phyloP scores from a whole-genome alignment of 345 rosid genomes.

The Excoecaria agallocha region DNA sequence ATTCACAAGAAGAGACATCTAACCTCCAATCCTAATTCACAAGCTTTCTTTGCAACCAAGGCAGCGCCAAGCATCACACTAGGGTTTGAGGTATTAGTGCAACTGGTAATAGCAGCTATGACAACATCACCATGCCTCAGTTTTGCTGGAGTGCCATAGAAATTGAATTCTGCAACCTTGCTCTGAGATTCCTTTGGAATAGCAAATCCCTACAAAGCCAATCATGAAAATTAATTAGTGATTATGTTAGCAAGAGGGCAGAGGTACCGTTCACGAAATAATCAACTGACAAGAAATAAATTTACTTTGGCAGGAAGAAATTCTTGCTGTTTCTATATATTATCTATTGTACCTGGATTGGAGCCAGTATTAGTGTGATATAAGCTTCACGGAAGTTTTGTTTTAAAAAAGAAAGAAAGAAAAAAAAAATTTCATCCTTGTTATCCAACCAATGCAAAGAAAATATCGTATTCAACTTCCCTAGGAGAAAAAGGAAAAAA shows the following conservation, averaged over 20 bases:
- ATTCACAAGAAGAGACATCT: slow-evolving; percentile 25
- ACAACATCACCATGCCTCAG: slow-evolving; percentile 87
- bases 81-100: slow-evolving; percentile 96
- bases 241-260: neutral
- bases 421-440: too few relatives aligned
- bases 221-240: neutral
- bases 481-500: neutral
- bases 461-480: neutral
- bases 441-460: neutral
- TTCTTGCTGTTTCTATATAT: neutral
- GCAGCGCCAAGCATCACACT: slow-evolving; percentile 98
- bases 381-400: neutral
- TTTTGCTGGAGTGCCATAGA: slow-evolving; percentile 60
- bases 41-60: slow-evolving; percentile 90
- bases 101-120: slow-evolving; percentile 95
- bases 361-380: neutral
- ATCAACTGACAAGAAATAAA: neutral
- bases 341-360: neutral
- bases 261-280: neutral
- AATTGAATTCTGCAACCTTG: slow-evolving; percentile 65
- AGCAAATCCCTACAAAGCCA: slow-evolving; percentile 68
- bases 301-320: neutral
- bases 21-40: slow-evolving; percentile 84
- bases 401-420: too few relatives aligned
- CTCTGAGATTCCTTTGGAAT: slow-evolving; percentile 72